Evolutionary conservation across 2,329 filamentous ascomycete genomes (phyloP).

Genomic region (Monosporascus ibericus): DNA sequence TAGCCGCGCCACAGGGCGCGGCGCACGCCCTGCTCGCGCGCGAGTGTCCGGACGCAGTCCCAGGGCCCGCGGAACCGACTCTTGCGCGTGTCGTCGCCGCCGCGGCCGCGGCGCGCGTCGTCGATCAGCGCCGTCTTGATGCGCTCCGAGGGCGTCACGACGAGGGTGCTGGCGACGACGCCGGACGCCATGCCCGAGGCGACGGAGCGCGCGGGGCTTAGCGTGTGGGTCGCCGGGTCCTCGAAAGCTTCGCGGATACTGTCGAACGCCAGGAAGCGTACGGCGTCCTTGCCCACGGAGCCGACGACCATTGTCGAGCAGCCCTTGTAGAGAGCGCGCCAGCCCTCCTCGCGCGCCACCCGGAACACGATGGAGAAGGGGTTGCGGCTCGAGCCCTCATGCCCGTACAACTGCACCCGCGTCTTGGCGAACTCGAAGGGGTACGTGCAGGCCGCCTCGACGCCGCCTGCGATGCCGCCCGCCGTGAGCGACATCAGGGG

Average conservation of each 20-base stretch:
- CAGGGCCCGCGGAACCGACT: slow-evolving; percentile 38
- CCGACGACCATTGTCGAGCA: slow-evolving; percentile 48
- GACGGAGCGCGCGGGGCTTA: slow-evolving; percentile 49
- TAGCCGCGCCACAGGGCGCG: slow-evolving; percentile 52
- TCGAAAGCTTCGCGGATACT: slow-evolving; percentile 52
- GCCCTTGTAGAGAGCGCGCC: slow-evolving; percentile 54
- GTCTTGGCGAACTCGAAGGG: slow-evolving; percentile 62
- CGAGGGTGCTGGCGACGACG: slow-evolving; percentile 48
- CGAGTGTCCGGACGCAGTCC: slow-evolving; percentile 44
- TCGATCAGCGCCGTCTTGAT: slow-evolving; percentile 61
- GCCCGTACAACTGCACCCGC: slow-evolving; percentile 45
- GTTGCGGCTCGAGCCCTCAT: slow-evolving; percentile 35
- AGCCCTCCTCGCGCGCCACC: slow-evolving; percentile 50
- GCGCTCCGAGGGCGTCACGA: slow-evolving; percentile 57
- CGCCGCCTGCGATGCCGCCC: slow-evolving; percentile 26
- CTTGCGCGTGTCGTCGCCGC: slow-evolving; percentile 3
- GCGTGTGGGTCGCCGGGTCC: slow-evolving; percentile 40
- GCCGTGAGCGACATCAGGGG: slow-evolving; percentile 22
- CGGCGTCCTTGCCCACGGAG: slow-evolving; percentile 55
- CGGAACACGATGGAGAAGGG: slow-evolving; percentile 49
- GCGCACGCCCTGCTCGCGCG: slow-evolving; percentile 44
- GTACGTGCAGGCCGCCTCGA: slow-evolving; percentile 35
- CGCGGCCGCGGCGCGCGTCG: slow-evolving; percentile 32
- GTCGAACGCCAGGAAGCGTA: slow-evolving; percentile 59
- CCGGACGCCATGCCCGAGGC: slow-evolving; percentile 54